Conservation (phyloP, 768 basidiomycete genomes). For the Strobilomyces confusus region DNA sequence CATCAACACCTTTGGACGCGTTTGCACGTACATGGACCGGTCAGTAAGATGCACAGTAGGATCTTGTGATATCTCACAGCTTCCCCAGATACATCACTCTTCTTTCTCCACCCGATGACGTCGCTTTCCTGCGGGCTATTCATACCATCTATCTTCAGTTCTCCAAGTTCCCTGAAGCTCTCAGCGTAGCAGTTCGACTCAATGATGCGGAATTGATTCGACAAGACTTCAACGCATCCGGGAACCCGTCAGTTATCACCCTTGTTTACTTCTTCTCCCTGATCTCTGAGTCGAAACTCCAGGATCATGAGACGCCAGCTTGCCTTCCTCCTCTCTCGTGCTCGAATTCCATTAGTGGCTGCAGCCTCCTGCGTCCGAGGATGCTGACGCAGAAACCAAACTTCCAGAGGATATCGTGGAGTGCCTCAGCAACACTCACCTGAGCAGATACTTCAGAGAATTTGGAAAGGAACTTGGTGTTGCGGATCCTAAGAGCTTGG, state of each 20-base stretch:
- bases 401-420: conserved; percentile 79
- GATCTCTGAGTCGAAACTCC: not conserved
- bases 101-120: conserved; percentile 89
- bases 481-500: conserved; percentile 82
- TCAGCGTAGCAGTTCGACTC: conserved; percentile 80
- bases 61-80: conserved; percentile 1
- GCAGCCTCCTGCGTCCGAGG: conserved; percentile 48
- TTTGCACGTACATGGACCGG: conserved; percentile 96
- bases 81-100: conserved; percentile 73
- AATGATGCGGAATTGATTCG: conserved; percentile 76
- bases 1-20: conserved; percentile 80
- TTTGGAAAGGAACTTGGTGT: conserved; percentile 96
- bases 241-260: conserved; percentile 64
- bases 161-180: conserved; percentile 86
- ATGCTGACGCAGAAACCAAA: conserved; percentile 57
- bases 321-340: conserved; percentile 88
- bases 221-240: conserved; percentile 85
- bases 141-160: conserved; percentile 87
- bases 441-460: conserved; percentile 80
- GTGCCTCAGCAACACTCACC: conserved; percentile 79
- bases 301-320: conserved; percentile 93
- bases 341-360: conserved; percentile 92
- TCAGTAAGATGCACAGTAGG: conserved; percentile 32
- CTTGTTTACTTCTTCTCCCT: not conserved
- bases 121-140: conserved; percentile 82